Evolutionary conservation across 345 rosid genomes (phyloP), one percentile per base, ranked within the genome.

Genomic region (Zanthoxylum bungeanum): DNA sequence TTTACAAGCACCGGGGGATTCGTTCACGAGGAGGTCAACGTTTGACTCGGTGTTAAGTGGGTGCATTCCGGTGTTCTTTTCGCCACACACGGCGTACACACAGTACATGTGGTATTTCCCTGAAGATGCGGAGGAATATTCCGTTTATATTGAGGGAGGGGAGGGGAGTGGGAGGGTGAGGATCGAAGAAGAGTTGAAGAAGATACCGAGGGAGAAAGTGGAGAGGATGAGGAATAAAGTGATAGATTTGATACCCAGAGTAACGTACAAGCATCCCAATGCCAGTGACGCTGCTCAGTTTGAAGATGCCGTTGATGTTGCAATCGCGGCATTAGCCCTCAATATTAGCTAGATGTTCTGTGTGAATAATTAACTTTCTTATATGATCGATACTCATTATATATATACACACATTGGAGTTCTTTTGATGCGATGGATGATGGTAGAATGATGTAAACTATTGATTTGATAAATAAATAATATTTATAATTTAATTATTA

Each of bases 51-150:
- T 85, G 10, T 64, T 88, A 4, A 75, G 85, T 0, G 92, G 89
- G 4, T 88, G 92, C 49, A 81, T 85, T 17, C 92, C 88, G 34
- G 92, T 88, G 78, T 85, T 88, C 64, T 80, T 88, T 59, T 88
- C 89, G 30, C 76, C 64, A 31, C 92, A 88, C 86, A 82, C 86
- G 68, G 89, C 88, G 52, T 88, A 88, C 27, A 77, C 88, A 1
- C 92, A 88, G 76, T 88, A 88, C 71, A 7, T 7, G 27, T 85
- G 88, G 89, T 88, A 71, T 74, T 64, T 88, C 21, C 88, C 89
- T 0, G 66, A 10, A 6, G 61, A 84, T 16, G 28, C 19, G 10
- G 44, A 57, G 3, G 71, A 72, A 30, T 88, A 85, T 11, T 85
- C 89, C 47, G 86, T 88, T 62, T 85, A 64, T 14, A 66, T 85